Evolutionary conservation across 2,329 filamentous ascomycete genomes (phyloP), one percentile per base, ranked within the genome.

Genomic region (Stagonosporopsis tanaceti): DNA sequence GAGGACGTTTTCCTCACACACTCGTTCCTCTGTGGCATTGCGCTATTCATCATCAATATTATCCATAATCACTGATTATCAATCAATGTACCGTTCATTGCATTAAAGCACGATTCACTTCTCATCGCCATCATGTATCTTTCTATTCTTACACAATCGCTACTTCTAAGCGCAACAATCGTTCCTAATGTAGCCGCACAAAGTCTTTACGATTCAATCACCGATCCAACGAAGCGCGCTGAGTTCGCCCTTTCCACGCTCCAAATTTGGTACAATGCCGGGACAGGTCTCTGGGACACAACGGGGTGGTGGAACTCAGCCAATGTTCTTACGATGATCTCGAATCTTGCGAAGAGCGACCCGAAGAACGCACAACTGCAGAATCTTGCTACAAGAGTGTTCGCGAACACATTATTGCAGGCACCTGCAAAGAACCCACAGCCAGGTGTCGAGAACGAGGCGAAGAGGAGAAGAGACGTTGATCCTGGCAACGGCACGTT

Each of bases 281-380:
- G 70, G 5, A 86, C 81, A 1, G 89, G 89, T 3, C 77, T 90
- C 12, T 92, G 87, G 87, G 76, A 85, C 52, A 82, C 83, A 0
- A 81, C 83, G 7, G 82, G 83, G n/a, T 92, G 89, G 89, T 92
- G 89, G 89, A 90, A 91, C 68, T 83, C 84, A 50, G 89, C 85
- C 41, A 92, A 91, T 68, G 82, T 82, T 55, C 77, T 92, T 57
- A 89, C 87, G 0, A 82, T 81, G 3, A 74, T 91, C 17, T 84
- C 82, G 48, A 85, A 91, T 53, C 73, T 85, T 24, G 78, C 79
- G 7, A 68, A 71, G 50, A 57, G 58, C 20, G 64, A 70, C 37
- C 57, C 68, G 1, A 37, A 57, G 6, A 71, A 72, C 1, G 45
- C 45, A 76, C 27, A 76, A 78, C 53, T 66, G 64, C 41, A 73